A percentile compares a stretch with the other conserved stretches of the same genome.
These are phyloP conservation scores for Alliaria petiolata DNA, from an alignment of 345 rosid species.

Conservation along the genomic window DNA sequence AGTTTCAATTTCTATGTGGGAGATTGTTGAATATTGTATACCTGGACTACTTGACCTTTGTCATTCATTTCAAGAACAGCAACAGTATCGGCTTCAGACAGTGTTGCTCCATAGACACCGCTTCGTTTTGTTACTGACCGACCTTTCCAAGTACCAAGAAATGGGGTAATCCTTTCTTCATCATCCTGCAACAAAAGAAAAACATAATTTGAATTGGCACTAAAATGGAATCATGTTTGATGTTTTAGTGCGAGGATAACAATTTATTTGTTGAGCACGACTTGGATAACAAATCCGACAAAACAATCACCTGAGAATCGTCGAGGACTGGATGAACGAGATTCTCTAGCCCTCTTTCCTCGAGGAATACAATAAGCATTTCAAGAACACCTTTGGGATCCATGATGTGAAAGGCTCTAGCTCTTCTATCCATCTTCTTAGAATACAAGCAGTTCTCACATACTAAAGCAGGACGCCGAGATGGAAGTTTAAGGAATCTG, in stretches of 20 bases:
- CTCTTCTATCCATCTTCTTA: conserved; percentile 58
- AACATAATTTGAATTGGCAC: background rate
- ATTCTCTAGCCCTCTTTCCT: conserved; percentile 51
- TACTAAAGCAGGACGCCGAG: conserved; percentile 68
- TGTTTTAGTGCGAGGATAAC: too few species aligned
- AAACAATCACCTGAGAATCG: conserved; percentile 2
- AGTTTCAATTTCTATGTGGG: background rate
- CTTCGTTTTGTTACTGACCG: conserved; percentile 75
- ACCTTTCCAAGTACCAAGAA: conserved; percentile 93
- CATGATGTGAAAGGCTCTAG: conserved; percentile 86
- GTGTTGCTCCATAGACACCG: conserved; percentile 88
- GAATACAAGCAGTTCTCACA: conserved; percentile 89
- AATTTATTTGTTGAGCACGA: too few species aligned
- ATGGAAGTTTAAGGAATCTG: conserved; percentile 88
- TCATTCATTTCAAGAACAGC: conserved; percentile 63
- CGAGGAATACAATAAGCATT: conserved; percentile 82
- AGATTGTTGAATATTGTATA: conserved; percentile 19
- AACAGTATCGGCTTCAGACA: conserved; percentile 61
- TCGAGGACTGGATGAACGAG: conserved; percentile 53
- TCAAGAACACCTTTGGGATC: conserved; percentile 79
- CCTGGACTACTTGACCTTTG: conserved; percentile 66
- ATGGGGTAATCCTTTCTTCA: conserved; percentile 48
- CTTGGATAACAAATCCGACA: too few species aligned
- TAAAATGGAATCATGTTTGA: background rate
- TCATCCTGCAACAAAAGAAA: too few species aligned